phyloP scores from a whole-genome alignment of 495 filamentous ascomycete genomes.

The Sabuloglossum arenarium region DNA sequence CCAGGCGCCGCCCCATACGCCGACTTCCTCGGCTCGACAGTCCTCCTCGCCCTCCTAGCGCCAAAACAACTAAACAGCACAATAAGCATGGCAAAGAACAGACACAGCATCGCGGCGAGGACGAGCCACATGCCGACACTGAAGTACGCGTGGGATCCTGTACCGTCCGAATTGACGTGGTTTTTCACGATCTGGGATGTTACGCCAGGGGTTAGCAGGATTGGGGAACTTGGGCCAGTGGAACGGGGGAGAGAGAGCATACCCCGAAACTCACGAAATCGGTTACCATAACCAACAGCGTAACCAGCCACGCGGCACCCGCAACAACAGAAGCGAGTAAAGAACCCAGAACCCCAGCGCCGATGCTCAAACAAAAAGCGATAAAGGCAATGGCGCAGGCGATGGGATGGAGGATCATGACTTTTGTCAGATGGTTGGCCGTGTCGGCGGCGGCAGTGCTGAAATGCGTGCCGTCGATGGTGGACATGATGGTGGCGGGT shows the following conservation, averaged over 20 bases:
- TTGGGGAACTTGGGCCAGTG: not conserved
- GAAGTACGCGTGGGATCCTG: conserved; percentile 21
- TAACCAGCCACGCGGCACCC: conserved; percentile 30
- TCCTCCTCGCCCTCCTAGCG: conserved; percentile 11
- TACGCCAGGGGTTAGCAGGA: not conserved
- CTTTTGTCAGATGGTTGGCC: conserved; percentile 27
- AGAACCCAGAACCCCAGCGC: conserved; percentile 30
- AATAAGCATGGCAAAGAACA: conserved; percentile 29
- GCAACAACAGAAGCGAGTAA: conserved; percentile 27
- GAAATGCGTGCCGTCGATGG: conserved; percentile 18
- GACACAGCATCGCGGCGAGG: conserved; percentile 26
- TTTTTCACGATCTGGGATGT: conserved; percentile 21
- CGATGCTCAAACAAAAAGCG: conserved; percentile 31
- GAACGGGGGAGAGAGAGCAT: not conserved
- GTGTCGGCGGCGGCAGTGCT: conserved; percentile 22
- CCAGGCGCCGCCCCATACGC: not conserved
- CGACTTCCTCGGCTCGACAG: not conserved
- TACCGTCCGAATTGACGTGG: conserved; percentile 23
- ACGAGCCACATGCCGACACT: conserved; percentile 28
- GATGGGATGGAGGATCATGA: conserved; percentile 40
- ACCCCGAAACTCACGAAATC: conserved; percentile 32
- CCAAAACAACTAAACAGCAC: conserved; percentile 37
- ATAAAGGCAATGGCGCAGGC: conserved; percentile 34
- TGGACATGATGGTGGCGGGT: conserved; percentile 21
- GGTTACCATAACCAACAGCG: conserved; percentile 29